Evolutionary conservation across 495 filamentous ascomycete genomes (phyloP).

Genomic region (Penicillium ucsense): DNA sequence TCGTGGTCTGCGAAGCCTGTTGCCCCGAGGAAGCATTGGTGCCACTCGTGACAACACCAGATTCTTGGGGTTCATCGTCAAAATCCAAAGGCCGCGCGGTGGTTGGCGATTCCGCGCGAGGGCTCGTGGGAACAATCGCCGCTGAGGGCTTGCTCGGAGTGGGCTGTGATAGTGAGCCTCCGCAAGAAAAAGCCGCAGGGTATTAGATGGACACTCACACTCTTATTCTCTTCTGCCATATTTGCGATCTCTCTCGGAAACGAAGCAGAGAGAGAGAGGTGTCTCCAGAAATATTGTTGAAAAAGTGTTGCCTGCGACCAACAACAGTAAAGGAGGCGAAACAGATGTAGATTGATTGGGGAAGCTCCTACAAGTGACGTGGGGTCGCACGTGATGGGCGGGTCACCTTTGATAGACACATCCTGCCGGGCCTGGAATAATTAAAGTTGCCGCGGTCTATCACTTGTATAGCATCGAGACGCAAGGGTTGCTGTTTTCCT

Average conservation of each 20-base stretch:
- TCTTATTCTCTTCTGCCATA: conserved; percentile 35
- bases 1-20: conserved; percentile 12
- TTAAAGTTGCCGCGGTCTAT: background rate
- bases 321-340: conserved; percentile 18
- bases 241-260: conserved; percentile 3
- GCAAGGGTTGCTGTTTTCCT: background rate
- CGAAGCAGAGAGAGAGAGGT: background rate
- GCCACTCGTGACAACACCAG: conserved; percentile 27
- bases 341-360: conserved; percentile 13
- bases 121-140: conserved; percentile 20
- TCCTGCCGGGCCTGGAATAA: background rate
- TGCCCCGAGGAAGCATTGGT: background rate
- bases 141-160: conserved; percentile 25
- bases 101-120: conserved; percentile 67
- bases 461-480: background rate
- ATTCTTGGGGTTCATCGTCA: conserved; percentile 74
- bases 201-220: conserved; percentile 16
- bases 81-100: conserved; percentile 76
- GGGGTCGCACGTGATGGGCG: conserved; percentile 25
- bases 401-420: conserved; percentile 13
- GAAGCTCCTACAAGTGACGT: conserved; percentile 34
- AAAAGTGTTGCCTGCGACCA: conserved; percentile 15
- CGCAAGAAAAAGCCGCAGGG: background rate
- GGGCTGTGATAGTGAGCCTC: conserved; percentile 22
- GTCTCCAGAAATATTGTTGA: background rate